Percentiles rank a stretch among this genome's conserved stretches.
Conservation (phyloP, 2,329 filamentous ascomycete species). For the Aquanectria penicillioides region DNA sequence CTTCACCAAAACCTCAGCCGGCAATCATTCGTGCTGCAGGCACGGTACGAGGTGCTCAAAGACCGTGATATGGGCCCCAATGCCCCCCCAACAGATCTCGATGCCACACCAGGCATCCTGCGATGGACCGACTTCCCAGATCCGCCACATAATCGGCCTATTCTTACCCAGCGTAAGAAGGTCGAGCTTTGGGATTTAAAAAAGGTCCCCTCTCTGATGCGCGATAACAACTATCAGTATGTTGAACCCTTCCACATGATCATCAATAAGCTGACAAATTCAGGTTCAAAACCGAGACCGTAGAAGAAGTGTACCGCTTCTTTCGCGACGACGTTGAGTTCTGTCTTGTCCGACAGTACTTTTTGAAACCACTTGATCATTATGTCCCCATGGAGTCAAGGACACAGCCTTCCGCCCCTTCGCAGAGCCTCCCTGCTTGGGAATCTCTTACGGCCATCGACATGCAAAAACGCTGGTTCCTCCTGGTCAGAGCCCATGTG, state of each 20-base stretch:
- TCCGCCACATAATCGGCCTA: conserved; percentile 57
- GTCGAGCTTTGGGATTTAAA: conserved; percentile 65
- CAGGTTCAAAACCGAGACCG: conserved; percentile 62
- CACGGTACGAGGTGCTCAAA: conserved; percentile 63
- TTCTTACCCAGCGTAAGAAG: conserved; percentile 63
- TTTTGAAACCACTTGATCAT: conserved; percentile 46
- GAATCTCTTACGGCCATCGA: conserved; percentile 59
- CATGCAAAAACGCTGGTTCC: conserved; percentile 61
- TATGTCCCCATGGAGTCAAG: conserved; percentile 46
- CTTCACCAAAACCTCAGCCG: conserved; percentile 64
- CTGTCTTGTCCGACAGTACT: conserved; percentile 59
- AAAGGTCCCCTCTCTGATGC: conserved; percentile 58
- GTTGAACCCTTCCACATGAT: conserved; percentile 11
- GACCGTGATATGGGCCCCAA: conserved; percentile 57
- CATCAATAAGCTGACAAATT: neutral
- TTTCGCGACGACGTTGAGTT: conserved; percentile 66
- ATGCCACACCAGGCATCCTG: conserved; percentile 58
- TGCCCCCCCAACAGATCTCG: conserved; percentile 49
- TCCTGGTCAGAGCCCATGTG: conserved; percentile 64
- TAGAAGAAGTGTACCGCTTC: conserved; percentile 65
- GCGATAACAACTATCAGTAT: conserved; percentile 64
- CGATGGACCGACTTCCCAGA: conserved; percentile 71
- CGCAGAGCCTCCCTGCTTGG: conserved; percentile 55
- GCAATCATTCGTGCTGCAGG: conserved; percentile 67
- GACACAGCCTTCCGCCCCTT: conserved; percentile 27